phyloP scores from a whole-genome alignment of 148 eudicot genomes.

The Vaccinium darrowii region DNA sequence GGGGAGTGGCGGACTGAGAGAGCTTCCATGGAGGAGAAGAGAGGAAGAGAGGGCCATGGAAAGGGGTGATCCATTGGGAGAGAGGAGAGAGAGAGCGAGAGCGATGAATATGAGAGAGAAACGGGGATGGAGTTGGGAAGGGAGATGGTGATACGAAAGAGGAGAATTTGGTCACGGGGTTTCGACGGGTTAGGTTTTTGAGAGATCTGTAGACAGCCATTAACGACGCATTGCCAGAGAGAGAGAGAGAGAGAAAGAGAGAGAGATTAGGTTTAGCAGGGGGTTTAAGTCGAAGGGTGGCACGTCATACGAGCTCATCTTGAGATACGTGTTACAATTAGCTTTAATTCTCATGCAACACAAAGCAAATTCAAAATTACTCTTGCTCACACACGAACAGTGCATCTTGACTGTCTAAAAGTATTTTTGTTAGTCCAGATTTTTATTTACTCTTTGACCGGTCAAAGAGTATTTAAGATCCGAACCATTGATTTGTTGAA shows the following conservation, averaged over 20 bases:
- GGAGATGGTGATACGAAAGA: slow-evolving; percentile 1
- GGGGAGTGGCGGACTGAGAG: slow-evolving; percentile 75
- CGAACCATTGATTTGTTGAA: too few species aligned
- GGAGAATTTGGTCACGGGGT: slow-evolving; percentile 14
- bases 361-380: too few species aligned
- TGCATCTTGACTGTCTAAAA: too few species aligned
- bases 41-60: slow-evolving; percentile 66
- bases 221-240: neutral
- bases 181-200: slow-evolving; percentile 28
- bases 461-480: too few species aligned
- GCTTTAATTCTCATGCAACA: too few species aligned
- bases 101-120: slow-evolving; percentile 29
- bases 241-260: neutral
- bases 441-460: too few species aligned
- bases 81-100: slow-evolving; percentile 44
- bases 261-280: neutral
- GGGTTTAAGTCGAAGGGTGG: neutral
- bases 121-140: slow-evolving; percentile 11
- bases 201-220: slow-evolving; percentile 56
- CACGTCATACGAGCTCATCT: too few species aligned
- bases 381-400: too few species aligned
- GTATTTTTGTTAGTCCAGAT: too few species aligned
- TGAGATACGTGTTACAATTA: too few species aligned
- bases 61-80: slow-evolving; percentile 24
- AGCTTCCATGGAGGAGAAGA: slow-evolving; percentile 78